phyloP scores from a whole-genome alignment of 2,329 filamentous ascomycete genomes.

The Aspergillus jensenii region DNA sequence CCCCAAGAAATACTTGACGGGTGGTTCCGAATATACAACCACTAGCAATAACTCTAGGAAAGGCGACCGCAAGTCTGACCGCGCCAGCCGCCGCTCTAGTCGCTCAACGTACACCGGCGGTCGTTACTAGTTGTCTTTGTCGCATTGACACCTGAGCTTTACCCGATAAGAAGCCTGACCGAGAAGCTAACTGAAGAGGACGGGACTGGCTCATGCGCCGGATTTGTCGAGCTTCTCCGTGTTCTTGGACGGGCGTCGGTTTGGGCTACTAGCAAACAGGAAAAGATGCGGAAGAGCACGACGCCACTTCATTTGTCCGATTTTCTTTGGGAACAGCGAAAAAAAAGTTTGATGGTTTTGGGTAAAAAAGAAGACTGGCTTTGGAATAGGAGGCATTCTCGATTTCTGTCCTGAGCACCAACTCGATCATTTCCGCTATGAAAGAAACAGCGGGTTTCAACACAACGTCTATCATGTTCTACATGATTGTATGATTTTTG shows the following conservation, averaged over 20 bases:
- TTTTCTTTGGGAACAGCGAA: constrained; percentile 14
- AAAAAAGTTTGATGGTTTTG: constrained; percentile 19
- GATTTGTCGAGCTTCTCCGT: background rate
- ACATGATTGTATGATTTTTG: constrained; percentile 29
- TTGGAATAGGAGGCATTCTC: constrained; percentile 20
- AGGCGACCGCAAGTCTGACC: constrained; percentile 38
- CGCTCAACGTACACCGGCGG: constrained; percentile 38
- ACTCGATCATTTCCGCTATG: constrained; percentile 14
- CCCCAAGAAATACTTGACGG: constrained; percentile 37
- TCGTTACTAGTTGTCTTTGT: constrained; percentile 13
- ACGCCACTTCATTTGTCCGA: constrained; percentile 1
- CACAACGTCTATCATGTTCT: constrained; percentile 25
- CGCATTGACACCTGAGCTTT: background rate
- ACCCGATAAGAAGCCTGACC: background rate
- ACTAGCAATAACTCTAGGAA: constrained; percentile 25
- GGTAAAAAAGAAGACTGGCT: constrained; percentile 15
- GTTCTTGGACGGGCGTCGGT: background rate
- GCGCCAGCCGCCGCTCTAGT: constrained; percentile 37
- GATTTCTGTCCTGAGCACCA: constrained; percentile 16
- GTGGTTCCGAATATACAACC: constrained; percentile 35
- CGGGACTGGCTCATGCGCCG: background rate
- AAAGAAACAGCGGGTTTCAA: constrained; percentile 18
- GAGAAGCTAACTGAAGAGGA: background rate
- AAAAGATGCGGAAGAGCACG: background rate
- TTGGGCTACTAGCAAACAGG: background rate